Conservation (phyloP, 2,329 filamentous ascomycete species). For the Capronia americana region DNA sequence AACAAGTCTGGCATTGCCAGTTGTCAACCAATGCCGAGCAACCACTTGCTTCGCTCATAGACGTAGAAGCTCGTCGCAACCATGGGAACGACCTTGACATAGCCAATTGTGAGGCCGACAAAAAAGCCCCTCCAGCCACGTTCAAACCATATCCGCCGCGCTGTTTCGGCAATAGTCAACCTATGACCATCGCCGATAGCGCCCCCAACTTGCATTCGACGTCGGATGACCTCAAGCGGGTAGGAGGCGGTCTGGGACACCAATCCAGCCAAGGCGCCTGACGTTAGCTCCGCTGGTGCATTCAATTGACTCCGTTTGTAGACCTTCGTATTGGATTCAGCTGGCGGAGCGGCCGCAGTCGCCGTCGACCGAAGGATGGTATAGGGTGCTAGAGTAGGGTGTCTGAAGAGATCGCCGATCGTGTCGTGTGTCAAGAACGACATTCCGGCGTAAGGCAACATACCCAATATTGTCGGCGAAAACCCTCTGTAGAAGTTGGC, state of each 20-base stretch:
- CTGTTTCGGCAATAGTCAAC: constrained; percentile 79
- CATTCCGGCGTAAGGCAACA: constrained; percentile 95
- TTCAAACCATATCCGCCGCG: constrained; percentile 74
- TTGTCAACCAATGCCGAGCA: constrained; percentile 63
- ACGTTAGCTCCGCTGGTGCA: constrained; percentile 83
- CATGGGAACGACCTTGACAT: constrained; percentile 93
- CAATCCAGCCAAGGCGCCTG: constrained; percentile 84
- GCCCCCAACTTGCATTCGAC: constrained; percentile 95
- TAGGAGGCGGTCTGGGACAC: constrained; percentile 93
- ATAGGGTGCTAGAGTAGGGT: constrained; percentile 69
- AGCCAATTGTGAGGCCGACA: constrained; percentile 91
- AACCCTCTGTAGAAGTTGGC: constrained; percentile 97
- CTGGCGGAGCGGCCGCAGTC: constrained; percentile 43
- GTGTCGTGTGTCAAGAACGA: constrained; percentile 96
- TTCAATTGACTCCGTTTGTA: constrained; percentile 72
- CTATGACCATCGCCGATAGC: constrained; percentile 89
- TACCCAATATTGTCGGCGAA: constrained; percentile 84
- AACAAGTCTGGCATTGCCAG: no score
- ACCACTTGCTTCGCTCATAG: constrained; percentile 69
- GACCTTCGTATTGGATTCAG: constrained; percentile 46
- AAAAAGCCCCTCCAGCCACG: constrained; percentile 83
- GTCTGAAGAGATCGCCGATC: constrained; percentile 80
- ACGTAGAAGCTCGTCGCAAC: constrained; percentile 73
- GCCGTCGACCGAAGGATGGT: constrained; percentile 71
- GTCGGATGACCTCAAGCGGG: constrained; percentile 87